phyloP scores from a whole-genome alignment of 75 land plant species.

The Cryptomeria japonica region DNA sequence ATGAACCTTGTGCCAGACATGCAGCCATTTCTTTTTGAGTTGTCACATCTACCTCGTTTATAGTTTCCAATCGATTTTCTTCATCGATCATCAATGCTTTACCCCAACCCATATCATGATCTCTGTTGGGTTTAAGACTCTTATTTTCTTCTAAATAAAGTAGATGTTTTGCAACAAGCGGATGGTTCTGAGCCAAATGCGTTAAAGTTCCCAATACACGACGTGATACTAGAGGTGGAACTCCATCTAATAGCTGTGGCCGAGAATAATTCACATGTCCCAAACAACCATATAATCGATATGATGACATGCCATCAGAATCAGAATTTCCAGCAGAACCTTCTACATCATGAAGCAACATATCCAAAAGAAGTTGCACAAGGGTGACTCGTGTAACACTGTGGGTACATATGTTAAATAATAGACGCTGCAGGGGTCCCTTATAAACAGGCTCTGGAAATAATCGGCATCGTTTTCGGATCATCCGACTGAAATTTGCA shows the following conservation, averaged over 20 bases:
- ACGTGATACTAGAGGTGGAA: slow-evolving; percentile 84
- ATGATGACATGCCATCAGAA: slow-evolving; percentile 43
- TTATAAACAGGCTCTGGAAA: slow-evolving; percentile 71
- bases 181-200: slow-evolving; percentile 74
- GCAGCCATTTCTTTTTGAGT: slow-evolving; percentile 89
- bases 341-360: slow-evolving; percentile 68
- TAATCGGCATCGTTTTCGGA: too few relatives aligned
- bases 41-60: slow-evolving; percentile 68
- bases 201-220: slow-evolving; percentile 80
- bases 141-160: slow-evolving; percentile 47
- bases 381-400: slow-evolving; percentile 60
- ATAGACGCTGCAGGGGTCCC: slow-evolving; percentile 70
- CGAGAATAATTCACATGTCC: slow-evolving; percentile 79
- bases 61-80: slow-evolving; percentile 18
- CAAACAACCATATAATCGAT: slow-evolving; percentile 76
- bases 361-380: slow-evolving; percentile 68
- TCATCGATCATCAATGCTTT: slow-evolving; percentile 73
- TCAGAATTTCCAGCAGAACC: slow-evolving; percentile 13
- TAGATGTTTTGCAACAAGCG: slow-evolving; percentile 65
- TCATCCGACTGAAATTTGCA: too few relatives aligned
- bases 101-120: slow-evolving; percentile 49
- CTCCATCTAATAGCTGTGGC: slow-evolving; percentile 73
- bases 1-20: slow-evolving; percentile 93
- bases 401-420: slow-evolving; percentile 79
- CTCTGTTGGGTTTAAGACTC: slow-evolving; percentile 1